These are phyloP conservation scores for Phalaenopsis equestris DNA, from an alignment of 106 monocot genomes.

Conservation along the genomic window DNA sequence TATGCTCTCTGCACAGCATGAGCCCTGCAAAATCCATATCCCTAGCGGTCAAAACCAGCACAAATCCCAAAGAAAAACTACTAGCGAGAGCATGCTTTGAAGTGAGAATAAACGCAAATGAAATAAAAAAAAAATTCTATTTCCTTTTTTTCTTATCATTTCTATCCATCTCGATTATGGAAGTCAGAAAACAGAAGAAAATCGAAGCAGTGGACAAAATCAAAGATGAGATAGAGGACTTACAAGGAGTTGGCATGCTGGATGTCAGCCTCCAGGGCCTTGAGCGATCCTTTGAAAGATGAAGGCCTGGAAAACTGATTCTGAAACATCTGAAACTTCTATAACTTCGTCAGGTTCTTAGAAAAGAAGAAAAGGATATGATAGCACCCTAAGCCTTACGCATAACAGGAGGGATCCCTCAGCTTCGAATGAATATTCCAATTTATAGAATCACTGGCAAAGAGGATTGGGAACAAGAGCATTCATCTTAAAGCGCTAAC, in stretches of 20 bases:
- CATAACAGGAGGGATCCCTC: background rate
- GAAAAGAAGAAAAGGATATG: background rate
- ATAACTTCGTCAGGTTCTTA: background rate
- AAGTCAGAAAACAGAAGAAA: too few relatives aligned
- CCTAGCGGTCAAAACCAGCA: background rate
- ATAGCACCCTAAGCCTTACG: background rate
- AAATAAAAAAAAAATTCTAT: too few relatives aligned
- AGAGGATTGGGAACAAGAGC: background rate
- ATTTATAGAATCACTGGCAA: background rate
- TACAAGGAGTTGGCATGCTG: constrained; percentile 81
- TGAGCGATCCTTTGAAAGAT: constrained; percentile 53
- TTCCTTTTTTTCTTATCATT: background rate
- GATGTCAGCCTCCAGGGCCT: constrained; percentile 62
- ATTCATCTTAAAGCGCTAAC: background rate
- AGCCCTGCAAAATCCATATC: constrained; percentile 46
- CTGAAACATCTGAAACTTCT: constrained; percentile 34
- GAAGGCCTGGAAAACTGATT: constrained; percentile 35
- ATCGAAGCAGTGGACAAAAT: too few relatives aligned
- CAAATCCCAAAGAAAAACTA: background rate
- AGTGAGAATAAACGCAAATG: background rate
- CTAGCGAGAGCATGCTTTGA: too few relatives aligned
- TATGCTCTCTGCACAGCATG: constrained; percentile 53
- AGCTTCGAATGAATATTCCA: background rate
- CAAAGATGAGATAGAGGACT: constrained; percentile 9
- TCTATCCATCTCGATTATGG: background rate